These are phyloP conservation scores for Beauveria australis DNA, from an alignment of 2,329 filamentous ascomycete species.

Conservation along the genomic window DNA sequence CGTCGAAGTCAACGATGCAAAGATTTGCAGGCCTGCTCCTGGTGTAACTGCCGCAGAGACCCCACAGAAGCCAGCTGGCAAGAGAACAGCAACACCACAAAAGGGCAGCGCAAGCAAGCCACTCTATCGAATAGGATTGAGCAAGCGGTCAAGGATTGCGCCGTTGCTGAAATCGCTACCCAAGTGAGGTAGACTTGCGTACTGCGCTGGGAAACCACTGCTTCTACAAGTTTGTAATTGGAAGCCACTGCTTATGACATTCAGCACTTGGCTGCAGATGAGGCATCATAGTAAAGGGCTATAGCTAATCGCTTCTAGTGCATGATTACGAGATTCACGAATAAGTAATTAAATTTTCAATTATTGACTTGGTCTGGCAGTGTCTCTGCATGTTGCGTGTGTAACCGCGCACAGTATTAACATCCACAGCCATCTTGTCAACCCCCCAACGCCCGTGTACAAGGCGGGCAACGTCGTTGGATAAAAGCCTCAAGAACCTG, in stretches of 20 bases:
- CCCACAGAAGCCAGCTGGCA: not conserved
- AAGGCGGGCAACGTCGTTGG: conserved; percentile 9
- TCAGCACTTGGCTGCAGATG: not conserved
- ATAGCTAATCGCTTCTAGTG: not conserved
- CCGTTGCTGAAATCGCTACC: conserved; percentile 42
- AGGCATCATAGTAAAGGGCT: not conserved
- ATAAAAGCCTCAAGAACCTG: not conserved
- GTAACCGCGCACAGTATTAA: not conserved
- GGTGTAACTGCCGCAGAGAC: not conserved
- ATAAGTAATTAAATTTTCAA: not conserved
- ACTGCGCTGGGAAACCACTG: not conserved
- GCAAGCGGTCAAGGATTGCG: conserved; percentile 41
- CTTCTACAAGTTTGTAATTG: not conserved
- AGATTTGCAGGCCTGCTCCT: too few relatives aligned
- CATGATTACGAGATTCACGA: not conserved
- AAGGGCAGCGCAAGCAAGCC: conserved; percentile 25
- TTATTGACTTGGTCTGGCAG: not conserved
- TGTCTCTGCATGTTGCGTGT: not conserved
- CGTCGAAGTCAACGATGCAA: not conserved
- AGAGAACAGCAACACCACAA: not conserved
- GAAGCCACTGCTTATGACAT: not conserved
- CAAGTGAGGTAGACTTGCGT: conserved; percentile 23
- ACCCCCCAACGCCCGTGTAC: conserved; percentile 8
- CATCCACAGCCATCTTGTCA: too few relatives aligned
- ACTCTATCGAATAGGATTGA: conserved; percentile 42